Conservation (phyloP, 495 filamentous ascomycete species). For the Penicillium nucicola region DNA sequence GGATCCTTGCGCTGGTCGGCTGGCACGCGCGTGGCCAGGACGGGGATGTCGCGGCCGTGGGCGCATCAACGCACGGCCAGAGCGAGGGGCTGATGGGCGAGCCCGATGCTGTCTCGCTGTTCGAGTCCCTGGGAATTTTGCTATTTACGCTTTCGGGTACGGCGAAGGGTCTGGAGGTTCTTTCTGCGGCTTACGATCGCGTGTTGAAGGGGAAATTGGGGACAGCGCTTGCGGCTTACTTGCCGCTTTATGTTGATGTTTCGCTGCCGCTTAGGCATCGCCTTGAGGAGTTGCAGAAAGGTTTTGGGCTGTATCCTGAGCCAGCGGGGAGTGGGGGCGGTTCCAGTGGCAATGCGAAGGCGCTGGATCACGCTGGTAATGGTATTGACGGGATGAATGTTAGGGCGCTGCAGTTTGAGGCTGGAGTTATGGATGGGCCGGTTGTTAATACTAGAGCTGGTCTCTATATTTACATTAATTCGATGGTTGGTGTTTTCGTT, state of each 20-base stretch:
- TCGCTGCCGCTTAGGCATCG: constrained; percentile 40
- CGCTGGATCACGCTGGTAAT: constrained; percentile 34
- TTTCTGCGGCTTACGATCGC: constrained; percentile 27
- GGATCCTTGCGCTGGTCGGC: constrained; percentile 39
- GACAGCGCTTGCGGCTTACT: constrained; percentile 38
- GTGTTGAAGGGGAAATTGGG: constrained; percentile 36
- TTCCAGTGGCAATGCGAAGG: constrained; percentile 18
- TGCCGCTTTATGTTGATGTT: constrained; percentile 42
- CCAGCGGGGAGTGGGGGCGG: constrained; percentile 2
- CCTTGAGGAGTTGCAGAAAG: constrained; percentile 43
- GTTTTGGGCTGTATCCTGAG: constrained; percentile 41
- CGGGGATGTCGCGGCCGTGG: constrained; percentile 9
- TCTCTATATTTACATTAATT: constrained; percentile 87
- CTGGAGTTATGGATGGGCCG: constrained; percentile 62
- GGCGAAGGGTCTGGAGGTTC: constrained; percentile 33
- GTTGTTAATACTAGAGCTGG: constrained; percentile 78
- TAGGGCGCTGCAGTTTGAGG: constrained; percentile 47
- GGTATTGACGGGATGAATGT: constrained; percentile 42
- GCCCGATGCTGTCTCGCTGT: constrained; percentile 41
- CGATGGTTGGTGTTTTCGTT: constrained; percentile 52
- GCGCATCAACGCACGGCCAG: no score
- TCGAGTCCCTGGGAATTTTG: constrained; percentile 44
- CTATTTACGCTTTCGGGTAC: constrained; percentile 42
- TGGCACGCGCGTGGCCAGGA: constrained; percentile 30
- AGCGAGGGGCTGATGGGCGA: constrained; percentile 33